Base-by-base conservation (phyloP, 257 asterid species). In the Prunella vulgaris region DNA sequence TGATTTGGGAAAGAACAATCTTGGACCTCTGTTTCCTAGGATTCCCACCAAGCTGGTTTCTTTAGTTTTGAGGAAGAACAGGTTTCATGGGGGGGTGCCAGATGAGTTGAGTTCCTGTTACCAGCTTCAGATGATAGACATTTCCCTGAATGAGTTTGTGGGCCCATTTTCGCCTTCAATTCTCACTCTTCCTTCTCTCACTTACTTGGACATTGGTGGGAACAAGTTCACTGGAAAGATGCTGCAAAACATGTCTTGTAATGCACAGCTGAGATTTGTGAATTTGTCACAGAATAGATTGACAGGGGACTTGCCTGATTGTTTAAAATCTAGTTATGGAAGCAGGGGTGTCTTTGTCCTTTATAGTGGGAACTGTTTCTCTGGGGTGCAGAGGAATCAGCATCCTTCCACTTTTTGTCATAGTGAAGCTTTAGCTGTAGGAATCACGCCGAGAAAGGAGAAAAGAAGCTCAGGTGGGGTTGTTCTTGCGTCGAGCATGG, bases 371-470 rank as follows among this genome's bases (percentile, higher is more conserved):
- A 93, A 93, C 65, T 93, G 98, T 70, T 77, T 93, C 33, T 82
- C 84, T 2, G 22, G 69, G 52, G 48, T 62, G 20, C 67, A 80
- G 15, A 62, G 33, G 32, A 18, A 76, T 70, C 96, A 93, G 79
- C 82, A 77, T 37, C 96, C 87, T 18, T 68, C 56, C 21, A 40
- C 87, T 0, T 90, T 82, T 54, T 93, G 98, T 30, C 93, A 81
- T 42, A 79, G 64, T 46, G 96, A 93, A 73, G 98, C 97, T 74
- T 75, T 90, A 77, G 96, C 98, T 28, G 98, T 93, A 2, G 81
- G 83, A 20, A 79, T 93, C 46, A 76, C 77, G n/a, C 90, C 92
- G n/a, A 54, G 14, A 0, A 71, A 66, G 69, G 81, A 57, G 53
- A 82, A 69, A 57, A 74, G 73, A 68, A 40, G 44, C 5, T 12